Evolutionary conservation across 768 basidiomycete species (phyloP), one percentile per base, ranked within the genome.

Genomic region (Tylopilus subfusipes): DNA sequence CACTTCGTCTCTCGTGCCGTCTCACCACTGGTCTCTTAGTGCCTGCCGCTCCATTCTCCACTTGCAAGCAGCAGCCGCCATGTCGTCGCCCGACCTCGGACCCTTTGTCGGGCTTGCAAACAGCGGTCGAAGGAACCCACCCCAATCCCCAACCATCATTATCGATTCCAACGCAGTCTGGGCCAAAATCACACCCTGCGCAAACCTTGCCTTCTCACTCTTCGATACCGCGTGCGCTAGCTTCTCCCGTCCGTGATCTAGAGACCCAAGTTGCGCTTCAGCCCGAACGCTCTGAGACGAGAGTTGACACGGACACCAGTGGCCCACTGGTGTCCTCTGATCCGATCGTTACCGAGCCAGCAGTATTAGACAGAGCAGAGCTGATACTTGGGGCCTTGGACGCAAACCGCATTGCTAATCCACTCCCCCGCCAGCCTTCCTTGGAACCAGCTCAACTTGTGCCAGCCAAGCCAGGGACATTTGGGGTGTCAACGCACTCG

Each of bases 1-100:
- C 33, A 29, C 33, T 21, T 27, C n/a, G 9, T 36, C 8, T 11
- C 34, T 21, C 34, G 18, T 44, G 13, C 21, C 22, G 30, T 56
- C 61, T 68, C 48, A 60, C 22, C 29, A 0, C 18, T 19, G 39
- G 29, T 44, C 29, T 42, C 24, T n/a, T 9, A 66, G 58, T 50
- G 12, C 27, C n/a, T 22, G 14, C 45, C 7, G 10, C 51, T 42
- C 50, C 46, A 29, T 29, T 31, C 11, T 38, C 44, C 49, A 7
- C 49, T 43, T 5, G 10, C 52, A 40, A 48, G 30, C 45, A 53
- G 25, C 21, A 14, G 4, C 27, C 42, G 10, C 42, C 48, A 33
- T 29, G 8, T 44, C 44, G 25, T 48, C 21, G 33, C 25, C 34
- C 42, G n/a, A 30, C 53, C n/a, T 22, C 38, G 21, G 50, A 42